These are phyloP conservation scores for Citropsis articulata DNA, from an alignment of 345 rosid genomes.

Conservation along the genomic window DNA sequence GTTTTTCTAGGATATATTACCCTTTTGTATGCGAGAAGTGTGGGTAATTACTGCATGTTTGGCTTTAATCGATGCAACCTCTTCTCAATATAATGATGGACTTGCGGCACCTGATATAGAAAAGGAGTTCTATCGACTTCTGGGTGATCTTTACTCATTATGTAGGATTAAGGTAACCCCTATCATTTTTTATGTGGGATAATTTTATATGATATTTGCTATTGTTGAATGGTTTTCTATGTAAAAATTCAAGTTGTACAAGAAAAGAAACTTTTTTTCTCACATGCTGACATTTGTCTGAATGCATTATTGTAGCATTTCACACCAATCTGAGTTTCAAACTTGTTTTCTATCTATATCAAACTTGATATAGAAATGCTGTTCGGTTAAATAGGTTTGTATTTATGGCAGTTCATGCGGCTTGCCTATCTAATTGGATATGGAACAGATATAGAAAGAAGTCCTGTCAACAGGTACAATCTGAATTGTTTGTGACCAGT, in stretches of 20 bases:
- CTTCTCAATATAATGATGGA: constrained; percentile 67
- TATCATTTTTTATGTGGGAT: constrained; percentile 6
- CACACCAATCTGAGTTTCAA: neutral
- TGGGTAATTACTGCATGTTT: constrained; percentile 94
- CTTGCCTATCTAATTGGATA: constrained; percentile 90
- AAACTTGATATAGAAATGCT: neutral
- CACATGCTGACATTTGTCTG: neutral
- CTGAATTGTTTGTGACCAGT: constrained; percentile 7
- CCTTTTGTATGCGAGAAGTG: constrained; percentile 86
- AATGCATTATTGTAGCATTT: neutral
- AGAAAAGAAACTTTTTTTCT: neutral
- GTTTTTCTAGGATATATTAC: constrained; percentile 47
- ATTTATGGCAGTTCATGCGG: constrained; percentile 83
- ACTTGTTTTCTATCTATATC: neutral
- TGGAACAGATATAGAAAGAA: constrained; percentile 84
- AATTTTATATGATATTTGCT: neutral
- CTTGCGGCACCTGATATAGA: constrained; percentile 66
- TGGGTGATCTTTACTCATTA: constrained; percentile 91
- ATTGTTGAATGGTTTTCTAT: neutral
- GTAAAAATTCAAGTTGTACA: neutral
- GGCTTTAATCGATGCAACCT: constrained; percentile 65
- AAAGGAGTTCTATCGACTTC: constrained; percentile 89
- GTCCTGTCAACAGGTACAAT: constrained; percentile 87
- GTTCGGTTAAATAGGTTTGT: constrained; percentile 23
- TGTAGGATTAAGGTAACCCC: constrained; percentile 79